Evolutionary conservation across 2,329 filamentous ascomycete species (phyloP).

Genomic region (Geosmithia morbida): DNA sequence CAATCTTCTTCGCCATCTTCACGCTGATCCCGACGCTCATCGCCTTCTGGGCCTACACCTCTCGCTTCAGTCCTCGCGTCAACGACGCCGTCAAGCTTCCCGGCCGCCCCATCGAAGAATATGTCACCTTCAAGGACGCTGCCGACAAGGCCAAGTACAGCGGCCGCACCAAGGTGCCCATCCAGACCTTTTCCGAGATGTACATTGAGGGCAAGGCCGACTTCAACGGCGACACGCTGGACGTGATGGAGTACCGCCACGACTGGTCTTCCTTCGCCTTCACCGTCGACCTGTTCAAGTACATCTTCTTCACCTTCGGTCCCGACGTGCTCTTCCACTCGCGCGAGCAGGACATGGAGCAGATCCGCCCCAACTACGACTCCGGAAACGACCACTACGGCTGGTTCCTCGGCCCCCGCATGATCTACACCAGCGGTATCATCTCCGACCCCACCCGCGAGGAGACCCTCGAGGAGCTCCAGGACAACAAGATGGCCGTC

Average conservation of each 20-base stretch:
- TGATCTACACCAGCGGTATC: slow-evolving; percentile 96
- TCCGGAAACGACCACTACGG: slow-evolving; percentile 96
- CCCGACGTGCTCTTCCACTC: slow-evolving; percentile 90
- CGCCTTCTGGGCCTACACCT: slow-evolving; percentile 70
- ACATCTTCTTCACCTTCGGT: slow-evolving; percentile 66
- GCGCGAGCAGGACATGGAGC: slow-evolving; percentile 67
- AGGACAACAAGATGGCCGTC: slow-evolving; percentile 92
- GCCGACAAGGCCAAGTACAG: slow-evolving; percentile 50
- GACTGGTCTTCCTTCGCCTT: slow-evolving; percentile 95
- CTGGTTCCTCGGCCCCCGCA: slow-evolving; percentile 95
- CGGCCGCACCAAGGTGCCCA: slow-evolving; percentile 67
- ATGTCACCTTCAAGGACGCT: slow-evolving; percentile 65
- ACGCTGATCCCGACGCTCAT: slow-evolving; percentile 66
- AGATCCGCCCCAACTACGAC: slow-evolving; percentile 96
- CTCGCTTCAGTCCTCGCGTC: slow-evolving; percentile 70
- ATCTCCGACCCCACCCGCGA: slow-evolving; percentile 79
- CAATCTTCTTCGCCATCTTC: slow-evolving; percentile 77
- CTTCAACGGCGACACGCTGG: slow-evolving; percentile 85
- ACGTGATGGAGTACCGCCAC: slow-evolving; percentile 84
- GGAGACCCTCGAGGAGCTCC: slow-evolving; percentile 84
- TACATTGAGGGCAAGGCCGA: slow-evolving; percentile 93
- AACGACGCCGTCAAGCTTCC: slow-evolving; percentile 85
- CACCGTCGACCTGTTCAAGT: slow-evolving; percentile 77
- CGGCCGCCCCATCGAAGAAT: slow-evolving; percentile 79
- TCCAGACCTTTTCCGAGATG: slow-evolving; percentile 94